These are phyloP conservation scores for Globisporangium echinulatum DNA, from an alignment of 352 stramenopile species.

Conservation along the genomic window DNA sequence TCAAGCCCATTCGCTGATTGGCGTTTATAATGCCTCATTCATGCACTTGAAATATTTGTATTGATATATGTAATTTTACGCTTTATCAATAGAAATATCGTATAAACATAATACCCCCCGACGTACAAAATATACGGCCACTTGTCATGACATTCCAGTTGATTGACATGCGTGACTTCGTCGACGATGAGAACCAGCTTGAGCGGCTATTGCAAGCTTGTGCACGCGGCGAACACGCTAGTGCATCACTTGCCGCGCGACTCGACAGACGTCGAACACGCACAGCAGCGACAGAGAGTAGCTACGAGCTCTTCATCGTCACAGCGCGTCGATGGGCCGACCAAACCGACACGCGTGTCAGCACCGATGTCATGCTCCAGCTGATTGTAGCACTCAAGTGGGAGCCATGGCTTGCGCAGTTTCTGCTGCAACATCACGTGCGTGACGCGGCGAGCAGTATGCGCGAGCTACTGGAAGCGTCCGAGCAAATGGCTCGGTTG, in stretches of 20 bases:
- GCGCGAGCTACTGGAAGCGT: slow-evolving; percentile 3
- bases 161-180: no score
- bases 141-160: no score
- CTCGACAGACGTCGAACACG: not conserved
- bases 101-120: no score
- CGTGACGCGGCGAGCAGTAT: slow-evolving; percentile 22
- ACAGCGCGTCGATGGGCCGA: slow-evolving; percentile 14
- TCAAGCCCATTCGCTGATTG: no score
- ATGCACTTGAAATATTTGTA: no score
- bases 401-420: slow-evolving; percentile 22
- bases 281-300: slow-evolving; percentile 1
- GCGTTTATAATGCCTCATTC: no score
- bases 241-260: not conserved
- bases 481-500: not conserved
- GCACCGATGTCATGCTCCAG: slow-evolving; percentile 14
- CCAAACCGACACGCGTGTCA: not conserved
- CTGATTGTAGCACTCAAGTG: slow-evolving; percentile 19
- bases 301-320: slow-evolving; percentile 14
- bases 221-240: not conserved
- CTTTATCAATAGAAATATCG: no score
- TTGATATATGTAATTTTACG: no score
- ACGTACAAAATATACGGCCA: no score
- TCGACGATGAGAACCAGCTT: not conserved
- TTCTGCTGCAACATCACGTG: slow-evolving; percentile 26
- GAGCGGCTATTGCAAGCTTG: slow-evolving; percentile 1